A percentile compares a stretch with the other conserved stretches of the same genome.
Evolutionary conservation across 495 filamentous ascomycete genomes (phyloP).

Genomic region (Penicillium parvum): DNA sequence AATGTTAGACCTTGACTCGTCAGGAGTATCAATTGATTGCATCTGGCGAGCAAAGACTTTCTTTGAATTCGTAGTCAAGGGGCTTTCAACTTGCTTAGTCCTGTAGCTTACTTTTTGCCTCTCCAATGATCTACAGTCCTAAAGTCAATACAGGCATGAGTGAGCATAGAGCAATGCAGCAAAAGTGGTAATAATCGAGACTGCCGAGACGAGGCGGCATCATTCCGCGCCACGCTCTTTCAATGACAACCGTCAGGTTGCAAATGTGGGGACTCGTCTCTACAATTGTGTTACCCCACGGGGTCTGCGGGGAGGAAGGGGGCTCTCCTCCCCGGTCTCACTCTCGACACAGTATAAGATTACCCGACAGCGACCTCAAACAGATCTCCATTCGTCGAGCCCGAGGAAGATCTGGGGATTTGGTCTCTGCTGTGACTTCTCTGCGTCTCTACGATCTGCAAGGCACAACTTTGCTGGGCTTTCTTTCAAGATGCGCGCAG

Average conservation of each 20-base stretch:
- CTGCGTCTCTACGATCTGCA: too few relatives aligned
- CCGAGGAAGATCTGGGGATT: too few relatives aligned
- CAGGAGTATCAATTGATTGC: conserved; percentile 6
- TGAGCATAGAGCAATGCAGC: too few relatives aligned
- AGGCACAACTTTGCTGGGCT: too few relatives aligned
- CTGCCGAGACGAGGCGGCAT: background rate
- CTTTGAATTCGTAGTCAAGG: too few relatives aligned
- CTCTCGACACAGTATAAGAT: too few relatives aligned
- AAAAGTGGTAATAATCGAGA: too few relatives aligned
- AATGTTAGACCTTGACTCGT: conserved; percentile 11
- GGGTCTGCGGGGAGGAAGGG: conserved; percentile 3
- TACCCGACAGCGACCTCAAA: too few relatives aligned
- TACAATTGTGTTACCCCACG: conserved; percentile 2
- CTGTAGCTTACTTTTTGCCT: background rate
- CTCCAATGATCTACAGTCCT: background rate
- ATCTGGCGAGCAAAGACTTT: too few relatives aligned
- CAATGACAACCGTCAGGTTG: background rate
- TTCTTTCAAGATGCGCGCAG: conserved; percentile 33
- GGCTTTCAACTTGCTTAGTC: background rate
- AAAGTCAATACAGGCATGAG: background rate
- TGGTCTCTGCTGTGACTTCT: too few relatives aligned
- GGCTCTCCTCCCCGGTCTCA: conserved; percentile 2
- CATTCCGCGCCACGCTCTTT: background rate
- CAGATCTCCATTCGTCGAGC: too few relatives aligned
- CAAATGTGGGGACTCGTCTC: background rate